Conservation (phyloP, 208 protist species). For the Acanthamoeba castellanii region DNA sequence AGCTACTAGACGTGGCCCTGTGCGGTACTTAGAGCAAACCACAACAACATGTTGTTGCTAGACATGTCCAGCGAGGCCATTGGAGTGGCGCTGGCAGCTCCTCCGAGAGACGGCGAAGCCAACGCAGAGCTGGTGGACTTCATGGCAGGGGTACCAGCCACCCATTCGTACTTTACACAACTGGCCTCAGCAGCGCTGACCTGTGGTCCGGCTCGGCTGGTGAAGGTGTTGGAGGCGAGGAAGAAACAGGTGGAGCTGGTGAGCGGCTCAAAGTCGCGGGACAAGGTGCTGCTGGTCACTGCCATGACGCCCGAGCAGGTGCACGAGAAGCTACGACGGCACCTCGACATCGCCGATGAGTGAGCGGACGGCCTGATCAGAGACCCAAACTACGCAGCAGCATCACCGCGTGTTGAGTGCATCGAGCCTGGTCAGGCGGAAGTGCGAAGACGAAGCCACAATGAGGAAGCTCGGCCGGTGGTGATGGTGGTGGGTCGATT, state of each 20-base stretch:
- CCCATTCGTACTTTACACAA: background rate
- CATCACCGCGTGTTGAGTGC: background rate
- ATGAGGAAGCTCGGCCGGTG: background rate
- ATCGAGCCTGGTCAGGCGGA: background rate
- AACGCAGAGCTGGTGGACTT: constrained; percentile 56
- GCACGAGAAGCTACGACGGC: constrained; percentile 8
- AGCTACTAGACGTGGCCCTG: too few species aligned
- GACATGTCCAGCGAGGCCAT: constrained; percentile 31
- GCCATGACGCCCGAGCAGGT: constrained; percentile 50
- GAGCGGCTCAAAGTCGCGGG: constrained; percentile 58
- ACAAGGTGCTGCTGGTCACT: constrained; percentile 42
- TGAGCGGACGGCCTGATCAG: background rate
- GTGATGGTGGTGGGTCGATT: background rate
- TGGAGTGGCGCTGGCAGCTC: constrained; percentile 39
- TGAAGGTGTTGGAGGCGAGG: constrained; percentile 29
- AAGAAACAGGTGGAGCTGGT: constrained; percentile 56
- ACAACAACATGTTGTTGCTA: background rate
- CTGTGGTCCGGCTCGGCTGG: background rate
- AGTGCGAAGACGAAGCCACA: background rate
- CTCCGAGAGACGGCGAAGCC: constrained; percentile 53
- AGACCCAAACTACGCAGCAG: background rate
- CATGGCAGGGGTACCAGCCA: constrained; percentile 19
- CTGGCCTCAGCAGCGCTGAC: background rate
- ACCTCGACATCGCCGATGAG: background rate
- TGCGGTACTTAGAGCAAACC: too few species aligned